phyloP scores from a whole-genome alignment of 1,284 basidiomycete species.

The Austroboletus rostrupii region DNA sequence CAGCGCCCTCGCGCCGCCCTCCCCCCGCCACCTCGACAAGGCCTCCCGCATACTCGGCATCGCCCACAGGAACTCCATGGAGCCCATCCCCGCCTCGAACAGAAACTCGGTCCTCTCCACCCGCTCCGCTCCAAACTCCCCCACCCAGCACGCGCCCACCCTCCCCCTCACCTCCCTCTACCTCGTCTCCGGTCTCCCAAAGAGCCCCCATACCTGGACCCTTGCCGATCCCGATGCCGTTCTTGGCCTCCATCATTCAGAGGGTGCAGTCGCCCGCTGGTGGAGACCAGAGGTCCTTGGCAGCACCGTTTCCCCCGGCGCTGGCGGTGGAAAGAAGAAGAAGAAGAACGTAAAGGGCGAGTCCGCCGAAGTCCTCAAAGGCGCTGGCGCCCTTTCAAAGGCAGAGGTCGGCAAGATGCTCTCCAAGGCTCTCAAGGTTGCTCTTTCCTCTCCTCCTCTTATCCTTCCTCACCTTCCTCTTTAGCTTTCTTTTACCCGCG shows the following conservation, averaged over 20 bases:
- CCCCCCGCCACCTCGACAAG: constrained; percentile 41
- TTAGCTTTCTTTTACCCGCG: constrained; percentile 82
- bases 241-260: constrained; percentile 77
- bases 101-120: constrained; percentile 74
- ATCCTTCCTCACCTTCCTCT: constrained; percentile 5
- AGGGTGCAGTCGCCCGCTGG: constrained; percentile 87
- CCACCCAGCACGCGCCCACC: constrained; percentile 52
- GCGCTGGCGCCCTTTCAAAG: constrained; percentile 71
- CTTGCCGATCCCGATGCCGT: constrained; percentile 87
- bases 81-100: constrained; percentile 71
- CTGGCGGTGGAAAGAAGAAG: constrained; percentile 50
- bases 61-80: constrained; percentile 69
- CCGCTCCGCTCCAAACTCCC: constrained; percentile 61
- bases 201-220: constrained; percentile 90
- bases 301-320: constrained; percentile 82
- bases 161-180: constrained; percentile 78
- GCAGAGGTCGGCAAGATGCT: constrained; percentile 85
- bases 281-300: constrained; percentile 94
- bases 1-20: not conserved
- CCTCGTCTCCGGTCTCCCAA: constrained; percentile 80
- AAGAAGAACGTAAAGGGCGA: constrained; percentile 63
- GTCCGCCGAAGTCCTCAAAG: constrained; percentile 59
- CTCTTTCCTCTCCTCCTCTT: constrained; percentile 11
- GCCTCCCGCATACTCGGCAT: constrained; percentile 73
- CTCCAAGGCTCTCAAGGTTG: constrained; percentile 84